phyloP scores from a whole-genome alignment of 139 green algal species.

The Haematococcus sp. region DNA sequence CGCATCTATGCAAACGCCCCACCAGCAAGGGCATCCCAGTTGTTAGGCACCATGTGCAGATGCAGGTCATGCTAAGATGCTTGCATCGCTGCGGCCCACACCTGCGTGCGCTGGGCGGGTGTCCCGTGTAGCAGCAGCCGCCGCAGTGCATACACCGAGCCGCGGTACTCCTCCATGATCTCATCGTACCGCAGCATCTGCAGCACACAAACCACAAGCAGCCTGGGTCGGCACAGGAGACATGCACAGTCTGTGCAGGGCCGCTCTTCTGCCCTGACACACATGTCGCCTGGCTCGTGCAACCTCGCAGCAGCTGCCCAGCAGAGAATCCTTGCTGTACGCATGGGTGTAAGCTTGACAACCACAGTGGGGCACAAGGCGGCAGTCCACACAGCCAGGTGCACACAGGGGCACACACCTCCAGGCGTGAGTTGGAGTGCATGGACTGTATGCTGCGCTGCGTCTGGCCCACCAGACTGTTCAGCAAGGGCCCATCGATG shows the following conservation, averaged over 20 bases:
- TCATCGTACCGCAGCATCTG: conserved; percentile 50
- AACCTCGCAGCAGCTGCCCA: neutral
- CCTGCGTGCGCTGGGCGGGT: conserved; percentile 42
- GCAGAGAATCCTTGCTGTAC: neutral
- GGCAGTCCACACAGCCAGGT: neutral
- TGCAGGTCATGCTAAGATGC: neutral
- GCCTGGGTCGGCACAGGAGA: no score
- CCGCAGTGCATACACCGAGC: conserved; percentile 50
- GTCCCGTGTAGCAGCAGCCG: conserved; percentile 46
- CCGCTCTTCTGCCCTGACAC: no score
- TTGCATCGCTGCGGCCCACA: neutral
- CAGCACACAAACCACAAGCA: neutral
- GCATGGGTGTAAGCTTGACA: no score
- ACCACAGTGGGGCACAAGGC: no score
- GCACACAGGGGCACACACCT: conserved; percentile 11
- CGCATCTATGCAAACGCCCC: no score
- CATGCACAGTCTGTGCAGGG: no score
- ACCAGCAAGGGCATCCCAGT: no score
- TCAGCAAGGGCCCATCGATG: conserved; percentile 25
- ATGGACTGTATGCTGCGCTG: conserved; percentile 31
- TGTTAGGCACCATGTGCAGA: no score
- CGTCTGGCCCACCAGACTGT: conserved; percentile 22
- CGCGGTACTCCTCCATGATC: conserved; percentile 55
- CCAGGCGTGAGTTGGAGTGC: conserved; percentile 27
- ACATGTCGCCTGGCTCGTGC: no score